phyloP scores from a whole-genome alignment of 2,329 filamentous ascomycete species.

The Verticillium klebahnii region DNA sequence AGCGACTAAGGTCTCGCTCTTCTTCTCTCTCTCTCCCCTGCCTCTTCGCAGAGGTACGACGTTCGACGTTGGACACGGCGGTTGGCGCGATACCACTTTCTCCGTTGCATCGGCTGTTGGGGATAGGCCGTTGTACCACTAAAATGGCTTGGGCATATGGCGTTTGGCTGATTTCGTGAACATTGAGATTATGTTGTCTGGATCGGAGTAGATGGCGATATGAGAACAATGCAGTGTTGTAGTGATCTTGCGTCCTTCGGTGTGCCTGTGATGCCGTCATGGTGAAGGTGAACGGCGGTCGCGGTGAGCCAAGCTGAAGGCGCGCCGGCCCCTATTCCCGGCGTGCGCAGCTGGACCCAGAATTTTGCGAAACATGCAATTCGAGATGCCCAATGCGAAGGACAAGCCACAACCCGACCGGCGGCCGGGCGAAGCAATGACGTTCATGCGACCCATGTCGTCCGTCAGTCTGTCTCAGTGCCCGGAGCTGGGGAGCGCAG shows the following conservation, averaged over 20 bases:
- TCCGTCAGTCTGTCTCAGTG: background rate
- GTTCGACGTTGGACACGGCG: background rate
- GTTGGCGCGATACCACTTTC: conserved; percentile 4
- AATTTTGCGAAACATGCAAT: background rate
- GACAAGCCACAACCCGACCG: background rate
- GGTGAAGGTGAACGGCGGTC: background rate
- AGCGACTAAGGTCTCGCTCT: conserved; percentile 36
- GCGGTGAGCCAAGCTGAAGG: background rate
- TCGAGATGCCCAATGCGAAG: background rate
- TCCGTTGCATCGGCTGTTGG: conserved; percentile 9
- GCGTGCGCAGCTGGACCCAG: background rate
- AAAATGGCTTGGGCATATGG: conserved; percentile 16
- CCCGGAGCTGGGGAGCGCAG: background rate
- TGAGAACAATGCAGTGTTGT: background rate
- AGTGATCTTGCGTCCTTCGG: too few relatives aligned
- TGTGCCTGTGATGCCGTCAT: background rate
- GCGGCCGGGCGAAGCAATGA: background rate
- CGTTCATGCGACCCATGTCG: background rate
- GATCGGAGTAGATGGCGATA: background rate
- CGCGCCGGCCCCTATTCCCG: too few relatives aligned
- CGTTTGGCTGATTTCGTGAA: conserved; percentile 5
- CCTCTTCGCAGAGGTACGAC: too few relatives aligned
- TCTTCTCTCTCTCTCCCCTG: too few relatives aligned
- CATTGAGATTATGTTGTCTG: background rate
- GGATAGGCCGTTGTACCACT: conserved; percentile 14